A percentile compares a stretch with the other conserved stretches of the same genome.
phyloP scores from a whole-genome alignment of 306 rosid genomes.

The Cucurbita moschata region DNA sequence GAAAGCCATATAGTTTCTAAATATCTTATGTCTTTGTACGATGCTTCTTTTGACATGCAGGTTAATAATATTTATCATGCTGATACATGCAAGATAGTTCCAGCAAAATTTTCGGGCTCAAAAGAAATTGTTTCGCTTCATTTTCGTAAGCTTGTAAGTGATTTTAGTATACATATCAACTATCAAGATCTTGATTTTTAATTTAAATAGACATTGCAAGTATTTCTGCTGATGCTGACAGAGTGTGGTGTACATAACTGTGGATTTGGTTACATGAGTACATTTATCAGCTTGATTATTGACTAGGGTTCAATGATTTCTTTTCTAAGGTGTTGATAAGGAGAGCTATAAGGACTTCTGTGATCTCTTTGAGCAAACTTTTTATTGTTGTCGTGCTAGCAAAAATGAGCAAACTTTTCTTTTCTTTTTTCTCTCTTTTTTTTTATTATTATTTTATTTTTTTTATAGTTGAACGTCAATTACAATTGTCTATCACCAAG shows the following conservation, averaged over 20 bases:
- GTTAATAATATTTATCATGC: conserved; percentile 61
- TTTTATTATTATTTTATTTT: neutral
- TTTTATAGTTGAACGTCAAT: neutral
- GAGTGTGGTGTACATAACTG: neutral
- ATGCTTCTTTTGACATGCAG: conserved; percentile 23
- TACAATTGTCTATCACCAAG: neutral
- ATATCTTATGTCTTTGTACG: neutral
- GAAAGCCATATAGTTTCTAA: neutral
- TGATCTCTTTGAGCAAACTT: neutral
- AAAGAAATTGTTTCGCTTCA: conserved; percentile 74
- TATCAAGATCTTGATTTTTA: neutral
- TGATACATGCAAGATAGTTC: conserved; percentile 74
- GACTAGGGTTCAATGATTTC: neutral
- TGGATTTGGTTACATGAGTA: neutral
- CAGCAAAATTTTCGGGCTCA: conserved; percentile 82
- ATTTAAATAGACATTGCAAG: neutral
- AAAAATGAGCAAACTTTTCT: neutral
- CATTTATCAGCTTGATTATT: neutral
- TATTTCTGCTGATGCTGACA: neutral
- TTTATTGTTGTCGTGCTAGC: neutral
- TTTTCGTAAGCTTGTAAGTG: conserved; percentile 46
- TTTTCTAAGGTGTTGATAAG: neutral
- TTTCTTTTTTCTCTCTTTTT: neutral
- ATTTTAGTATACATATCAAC: neutral
- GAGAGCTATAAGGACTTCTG: neutral